Evolutionary conservation across 139 green algal species (phyloP), one percentile per base, ranked within the genome.

Genomic region (Chlorella sp.): DNA sequence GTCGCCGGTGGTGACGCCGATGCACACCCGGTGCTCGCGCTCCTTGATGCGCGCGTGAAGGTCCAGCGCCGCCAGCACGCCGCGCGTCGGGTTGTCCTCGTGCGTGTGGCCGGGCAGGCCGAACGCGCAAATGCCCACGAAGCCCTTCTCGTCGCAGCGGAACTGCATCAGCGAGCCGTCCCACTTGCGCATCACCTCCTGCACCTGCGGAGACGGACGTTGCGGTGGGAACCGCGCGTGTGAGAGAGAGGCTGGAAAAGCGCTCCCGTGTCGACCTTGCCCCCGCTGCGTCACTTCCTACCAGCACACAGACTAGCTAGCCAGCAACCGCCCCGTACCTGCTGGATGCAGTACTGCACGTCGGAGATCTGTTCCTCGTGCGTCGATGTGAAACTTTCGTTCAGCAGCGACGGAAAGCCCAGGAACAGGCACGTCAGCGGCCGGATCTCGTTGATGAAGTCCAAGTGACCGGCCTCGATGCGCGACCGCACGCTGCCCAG

Each of bases 101-200:
- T 94, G 86, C 31, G 79, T 87, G 62, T 85, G 84, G 3, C 91
- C 88, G 3, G 89, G 87, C 73, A 96, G 80, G 29, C 91, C 91
- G 76, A 95, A 80, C 0, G 86, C 89, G 69, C 87, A 91, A 71
- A 96, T 91, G 26, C 83, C 82, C 30, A 96, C 70, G 70, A 92
- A 96, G 64, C 91, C 91, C 81, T 96, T 96, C 78, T 96, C 91
- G 62, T 96, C 91, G 69, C 84, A 92, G 6, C 91, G 85, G 69
- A 91, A 90, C 83, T 96, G 91, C 72, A 94, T 55, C 32, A 96
- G 83, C 49, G 67, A 84, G 35, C 91, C 91, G 50, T 91, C 83
- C 61, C 83, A 85, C 70, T 83, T 77, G 49, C 74, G 77, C 84
- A 96, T 91, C 20, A 78, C 71, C 42, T 83, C 81, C 78, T 94